phyloP scores from a whole-genome alignment of 441 rosid species.

The Pelargonium cotyledonis region DNA sequence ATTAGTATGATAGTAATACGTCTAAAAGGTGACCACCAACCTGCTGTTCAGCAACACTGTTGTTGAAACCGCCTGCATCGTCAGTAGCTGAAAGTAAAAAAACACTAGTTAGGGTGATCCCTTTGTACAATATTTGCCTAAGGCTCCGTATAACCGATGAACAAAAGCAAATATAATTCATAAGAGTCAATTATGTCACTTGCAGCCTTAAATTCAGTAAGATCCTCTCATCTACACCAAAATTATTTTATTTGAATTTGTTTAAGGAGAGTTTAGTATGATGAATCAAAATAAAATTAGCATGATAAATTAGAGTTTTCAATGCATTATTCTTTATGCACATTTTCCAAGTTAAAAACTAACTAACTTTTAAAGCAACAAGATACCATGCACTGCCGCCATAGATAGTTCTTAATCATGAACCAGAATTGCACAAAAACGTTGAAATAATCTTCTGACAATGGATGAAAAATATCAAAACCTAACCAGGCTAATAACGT shows the following conservation, averaged over 20 bases:
- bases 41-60: slow-evolving; percentile 92
- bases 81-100: slow-evolving; percentile 48
- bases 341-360: not conserved
- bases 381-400: not conserved
- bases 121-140: not conserved
- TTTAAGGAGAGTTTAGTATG: too few relatives aligned
- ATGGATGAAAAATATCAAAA: too few relatives aligned
- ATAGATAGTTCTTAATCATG: not conserved
- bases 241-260: not conserved
- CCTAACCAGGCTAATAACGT: too few relatives aligned
- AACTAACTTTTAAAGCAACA: not conserved
- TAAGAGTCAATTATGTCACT: not conserved
- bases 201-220: not conserved
- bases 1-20: not conserved
- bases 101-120: slow-evolving; percentile 5
- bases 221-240: not conserved
- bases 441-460: not conserved
- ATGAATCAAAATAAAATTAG: too few relatives aligned
- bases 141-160: slow-evolving; percentile 5
- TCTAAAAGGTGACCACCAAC: slow-evolving; percentile 30
- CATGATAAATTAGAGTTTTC: too few relatives aligned
- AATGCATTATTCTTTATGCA: not conserved
- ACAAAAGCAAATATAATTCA: not conserved
- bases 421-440: slow-evolving; percentile 1
- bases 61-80: slow-evolving; percentile 90